These are phyloP conservation scores for Strigomonas culicis DNA, from an alignment of 208 protist species.

Conservation along the genomic window DNA sequence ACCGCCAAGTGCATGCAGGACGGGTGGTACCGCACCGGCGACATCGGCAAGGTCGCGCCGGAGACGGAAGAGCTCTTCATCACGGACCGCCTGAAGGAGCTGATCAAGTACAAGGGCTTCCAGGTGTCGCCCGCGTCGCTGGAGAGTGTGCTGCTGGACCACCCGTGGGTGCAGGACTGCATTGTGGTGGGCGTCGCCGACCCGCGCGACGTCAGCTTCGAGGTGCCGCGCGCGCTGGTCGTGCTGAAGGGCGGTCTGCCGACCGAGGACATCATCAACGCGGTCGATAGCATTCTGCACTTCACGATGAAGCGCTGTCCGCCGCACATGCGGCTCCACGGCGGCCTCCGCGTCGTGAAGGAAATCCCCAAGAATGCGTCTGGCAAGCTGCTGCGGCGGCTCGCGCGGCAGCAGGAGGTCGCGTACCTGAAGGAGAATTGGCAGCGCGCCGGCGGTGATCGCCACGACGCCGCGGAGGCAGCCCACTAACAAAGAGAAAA, in stretches of 20 bases:
- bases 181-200: slow-evolving; percentile 66
- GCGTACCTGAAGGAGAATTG: slow-evolving; percentile 38
- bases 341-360: slow-evolving; percentile 54
- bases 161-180: slow-evolving; percentile 60
- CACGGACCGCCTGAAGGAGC: slow-evolving; percentile 80
- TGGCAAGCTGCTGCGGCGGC: slow-evolving; percentile 81
- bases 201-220: slow-evolving; percentile 35
- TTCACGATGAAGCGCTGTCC: slow-evolving; percentile 36
- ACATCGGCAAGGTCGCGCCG: slow-evolving; percentile 59
- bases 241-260: slow-evolving; percentile 31
- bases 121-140: slow-evolving; percentile 82
- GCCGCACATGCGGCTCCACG: slow-evolving; percentile 72
- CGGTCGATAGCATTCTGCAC: slow-evolving; percentile 34
- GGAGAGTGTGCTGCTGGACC: slow-evolving; percentile 48
- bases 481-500: no score
- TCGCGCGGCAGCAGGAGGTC: slow-evolving; percentile 29
- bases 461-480: no score
- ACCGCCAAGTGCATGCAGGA: slow-evolving; percentile 37
- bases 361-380: slow-evolving; percentile 12
- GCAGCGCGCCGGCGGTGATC: no score
- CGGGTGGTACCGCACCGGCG: slow-evolving; percentile 72
- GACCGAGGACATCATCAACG: slow-evolving; percentile 31
- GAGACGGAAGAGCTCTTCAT: slow-evolving; percentile 35
- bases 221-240: slow-evolving; percentile 77
- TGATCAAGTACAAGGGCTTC: slow-evolving; percentile 92